phyloP scores from a whole-genome alignment of 1,139 yeast genomes.

The Geotrichum siamense region DNA sequence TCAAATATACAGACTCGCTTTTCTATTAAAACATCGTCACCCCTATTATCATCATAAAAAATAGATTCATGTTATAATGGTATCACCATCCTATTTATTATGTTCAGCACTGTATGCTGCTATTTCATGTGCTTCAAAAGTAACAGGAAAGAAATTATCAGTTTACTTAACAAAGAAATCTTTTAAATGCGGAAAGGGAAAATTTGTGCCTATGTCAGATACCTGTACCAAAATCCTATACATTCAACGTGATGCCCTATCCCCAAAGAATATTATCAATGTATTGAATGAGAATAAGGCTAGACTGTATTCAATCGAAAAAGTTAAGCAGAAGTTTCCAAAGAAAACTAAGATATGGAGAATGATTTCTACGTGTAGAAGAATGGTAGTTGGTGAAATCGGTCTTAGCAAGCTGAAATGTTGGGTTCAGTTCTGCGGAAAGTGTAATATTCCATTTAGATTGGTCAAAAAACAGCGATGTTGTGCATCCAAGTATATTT shows the following conservation, averaged over 20 bases:
- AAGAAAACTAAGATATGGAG: constrained; percentile 12
- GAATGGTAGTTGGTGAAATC: constrained; percentile 13
- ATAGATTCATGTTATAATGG: constrained; percentile 6
- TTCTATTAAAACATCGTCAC: no score
- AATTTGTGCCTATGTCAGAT: constrained; percentile 14
- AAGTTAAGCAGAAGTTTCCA: constrained; percentile 3
- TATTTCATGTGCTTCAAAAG: constrained; percentile 7
- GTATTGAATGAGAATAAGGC: constrained; percentile 16
- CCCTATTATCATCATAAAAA: no score
- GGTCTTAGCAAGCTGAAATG: constrained; percentile 7
- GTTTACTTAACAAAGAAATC: constrained; percentile 8
- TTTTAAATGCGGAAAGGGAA: constrained; percentile 11
- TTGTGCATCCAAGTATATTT: constrained; percentile 10
- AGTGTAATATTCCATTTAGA: constrained; percentile 12
- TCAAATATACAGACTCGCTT: no score
- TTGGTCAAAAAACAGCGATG: constrained; percentile 13
- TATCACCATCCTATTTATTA: constrained; percentile 8
- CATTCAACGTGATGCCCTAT: constrained; percentile 11
- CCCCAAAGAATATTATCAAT: constrained; percentile 13
- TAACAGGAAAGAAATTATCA: constrained; percentile 4
- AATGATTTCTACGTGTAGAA: constrained; percentile 8
- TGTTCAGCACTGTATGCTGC: constrained; percentile 15
- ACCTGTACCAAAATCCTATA: constrained; percentile 10
- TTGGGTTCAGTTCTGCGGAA: constrained; percentile 15
- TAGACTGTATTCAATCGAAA: constrained; percentile 14